Evolutionary conservation across 2,329 filamentous ascomycete species (phyloP).

Genomic region (Periglandula ipomoeae): DNA sequence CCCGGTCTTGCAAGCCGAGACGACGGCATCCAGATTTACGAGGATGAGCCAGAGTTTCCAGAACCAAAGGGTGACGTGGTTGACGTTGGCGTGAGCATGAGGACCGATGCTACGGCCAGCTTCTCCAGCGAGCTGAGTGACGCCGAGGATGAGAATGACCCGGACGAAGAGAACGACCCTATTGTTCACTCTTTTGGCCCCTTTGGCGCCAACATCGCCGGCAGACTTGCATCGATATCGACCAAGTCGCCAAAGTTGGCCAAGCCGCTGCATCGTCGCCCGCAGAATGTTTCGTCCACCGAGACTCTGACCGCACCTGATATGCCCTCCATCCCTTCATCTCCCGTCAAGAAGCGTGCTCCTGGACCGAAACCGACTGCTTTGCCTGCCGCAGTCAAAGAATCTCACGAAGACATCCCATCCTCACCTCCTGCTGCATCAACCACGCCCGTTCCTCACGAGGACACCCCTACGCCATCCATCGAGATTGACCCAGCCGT

Average conservation of each 20-base stretch:
- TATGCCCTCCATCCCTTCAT: conserved; percentile 14
- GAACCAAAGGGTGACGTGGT: conserved; percentile 16
- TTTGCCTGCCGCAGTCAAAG: not conserved
- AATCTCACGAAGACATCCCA: conserved; percentile 9
- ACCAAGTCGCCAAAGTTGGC: conserved; percentile 52
- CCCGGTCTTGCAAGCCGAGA: conserved; percentile 25
- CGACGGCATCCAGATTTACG: conserved; percentile 59
- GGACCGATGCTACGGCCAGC: conserved; percentile 40
- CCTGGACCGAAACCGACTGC: not conserved
- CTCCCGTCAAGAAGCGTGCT: conserved; percentile 14
- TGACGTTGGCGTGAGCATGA: conserved; percentile 34
- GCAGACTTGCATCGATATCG: conserved; percentile 69
- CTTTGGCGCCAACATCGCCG: conserved; percentile 77
- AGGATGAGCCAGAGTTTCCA: conserved; percentile 48
- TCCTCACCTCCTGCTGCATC: conserved; percentile 15
- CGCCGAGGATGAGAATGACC: conserved; percentile 58
- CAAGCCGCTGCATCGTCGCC: conserved; percentile 16
- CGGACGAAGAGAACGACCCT: conserved; percentile 90
- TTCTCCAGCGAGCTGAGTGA: conserved; percentile 48
- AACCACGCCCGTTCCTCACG: conserved; percentile 14
- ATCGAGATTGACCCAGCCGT: conserved; percentile 36
- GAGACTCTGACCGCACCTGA: conserved; percentile 15
- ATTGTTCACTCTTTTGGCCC: conserved; percentile 88
- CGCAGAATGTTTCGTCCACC: conserved; percentile 12
- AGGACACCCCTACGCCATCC: conserved; percentile 13